A percentile compares a stretch with the other conserved stretches of the same genome.
These are phyloP conservation scores for Avena sativa DNA, from an alignment of 176 grass and related monocot species.

Conservation along the genomic window DNA sequence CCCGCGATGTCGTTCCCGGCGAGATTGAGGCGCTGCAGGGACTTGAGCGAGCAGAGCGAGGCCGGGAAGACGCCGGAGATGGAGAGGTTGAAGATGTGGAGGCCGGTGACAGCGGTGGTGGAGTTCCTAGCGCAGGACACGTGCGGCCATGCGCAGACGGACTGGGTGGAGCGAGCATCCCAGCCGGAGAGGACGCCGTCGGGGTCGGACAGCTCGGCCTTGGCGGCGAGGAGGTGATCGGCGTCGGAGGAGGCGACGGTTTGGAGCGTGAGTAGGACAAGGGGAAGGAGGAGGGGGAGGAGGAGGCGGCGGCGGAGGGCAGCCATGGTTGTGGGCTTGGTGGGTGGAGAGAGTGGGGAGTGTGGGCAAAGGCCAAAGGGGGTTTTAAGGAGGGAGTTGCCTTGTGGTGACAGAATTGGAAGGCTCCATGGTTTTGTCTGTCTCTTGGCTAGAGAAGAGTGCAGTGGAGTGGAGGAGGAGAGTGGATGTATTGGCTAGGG, in stretches of 20 bases:
- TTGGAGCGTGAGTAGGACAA: background rate
- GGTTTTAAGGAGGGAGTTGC: slow-evolving; percentile 49
- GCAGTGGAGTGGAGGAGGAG: background rate
- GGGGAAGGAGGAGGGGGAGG: slow-evolving; percentile 8
- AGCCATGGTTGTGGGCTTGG: slow-evolving; percentile 44
- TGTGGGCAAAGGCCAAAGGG: background rate
- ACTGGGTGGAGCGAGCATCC: slow-evolving; percentile 28
- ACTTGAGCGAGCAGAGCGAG: slow-evolving; percentile 53
- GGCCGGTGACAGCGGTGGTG: slow-evolving; percentile 29
- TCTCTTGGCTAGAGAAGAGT: background rate
- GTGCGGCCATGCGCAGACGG: slow-evolving; percentile 70
- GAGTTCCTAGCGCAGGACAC: slow-evolving; percentile 49
- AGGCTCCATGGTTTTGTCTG: slow-evolving; percentile 32
- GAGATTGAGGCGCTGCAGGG: slow-evolving; percentile 68
- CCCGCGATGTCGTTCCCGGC: slow-evolving; percentile 59
- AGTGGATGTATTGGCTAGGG: background rate
- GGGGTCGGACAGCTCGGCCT: slow-evolving; percentile 51
- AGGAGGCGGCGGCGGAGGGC: slow-evolving; percentile 6
- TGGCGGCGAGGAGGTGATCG: slow-evolving; percentile 52
- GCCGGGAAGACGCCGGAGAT: slow-evolving; percentile 63
- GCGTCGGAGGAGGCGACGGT: slow-evolving; percentile 49
- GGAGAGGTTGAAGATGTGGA: slow-evolving; percentile 46
- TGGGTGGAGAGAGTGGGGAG: slow-evolving; percentile 35
- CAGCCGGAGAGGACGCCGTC: slow-evolving; percentile 52
- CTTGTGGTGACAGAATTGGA: slow-evolving; percentile 38